Base-by-base conservation (phyloP, 345 rosid genomes). In the Gossypium arboreum region DNA sequence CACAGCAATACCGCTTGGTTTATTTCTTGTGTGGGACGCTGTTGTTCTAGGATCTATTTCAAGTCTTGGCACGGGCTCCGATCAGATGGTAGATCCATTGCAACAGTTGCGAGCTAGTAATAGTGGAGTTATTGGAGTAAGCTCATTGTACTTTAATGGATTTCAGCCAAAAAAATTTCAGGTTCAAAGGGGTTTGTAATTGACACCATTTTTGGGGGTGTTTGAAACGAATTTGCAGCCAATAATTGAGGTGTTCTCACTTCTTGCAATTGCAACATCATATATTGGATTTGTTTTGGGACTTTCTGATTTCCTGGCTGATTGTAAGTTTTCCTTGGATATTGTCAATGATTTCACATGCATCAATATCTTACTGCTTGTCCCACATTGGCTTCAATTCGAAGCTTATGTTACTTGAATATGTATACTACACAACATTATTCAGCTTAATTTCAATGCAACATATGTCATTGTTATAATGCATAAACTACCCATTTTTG, bases 21-120 rank as follows among this genome's bases (percentile, higher is more conserved):
- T 92, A 83, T 94, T 94, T 84, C 92, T 94, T 72, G 91, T 92
- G 61, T 92, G 98, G 97, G 80, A 94, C 71, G 98, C 83, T 77
- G 97, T 92, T 29, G 87, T 94, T 76, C 84, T 92, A 62, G 97
- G 97, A 84, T 90, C 90, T 10, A 80, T 94, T 58, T 64, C 91
- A 25, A 83, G 74, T 73, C 73, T 73, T 58, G 92, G 82, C 24
- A 81, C 72, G 73, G 66, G 73, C 68, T 47, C 81, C 2, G 89
- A 77, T 52, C 84, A 82, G 79, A 80, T 89, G 61, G 79, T 79
- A 7, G 98, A 94, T 81, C 98, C 97, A 9, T 45, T 94, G 72
- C 94, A 90, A 68, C 98, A 89, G 56, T 68, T 94, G 73, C 87
- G 86, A 76, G 84, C 94, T 16, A 82, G 75, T 74, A 92, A 79